Conservation (phyloP, 768 basidiomycete species). For the Xanthoconium purpureum region DNA sequence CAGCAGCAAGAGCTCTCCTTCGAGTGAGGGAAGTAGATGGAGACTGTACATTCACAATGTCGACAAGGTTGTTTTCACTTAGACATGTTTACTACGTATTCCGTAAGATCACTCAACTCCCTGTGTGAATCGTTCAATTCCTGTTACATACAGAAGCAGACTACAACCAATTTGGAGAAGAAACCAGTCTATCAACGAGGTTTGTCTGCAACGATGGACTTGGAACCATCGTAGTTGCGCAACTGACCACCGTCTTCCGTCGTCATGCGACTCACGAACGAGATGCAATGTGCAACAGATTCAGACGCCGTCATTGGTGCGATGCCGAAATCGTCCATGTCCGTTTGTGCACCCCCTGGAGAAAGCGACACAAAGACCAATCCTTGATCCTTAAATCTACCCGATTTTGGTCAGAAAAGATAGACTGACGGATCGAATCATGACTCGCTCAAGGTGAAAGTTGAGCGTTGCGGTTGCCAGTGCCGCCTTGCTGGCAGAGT, state of each 20-base stretch:
- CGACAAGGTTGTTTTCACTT: no score
- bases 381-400: constrained; percentile 1
- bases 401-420: neutral
- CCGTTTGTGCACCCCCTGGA: constrained; percentile 3
- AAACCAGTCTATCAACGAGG: no score
- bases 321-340: constrained; percentile 8
- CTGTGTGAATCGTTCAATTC: no score
- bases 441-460: constrained; percentile 5
- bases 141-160: no score
- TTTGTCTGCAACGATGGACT: constrained; percentile 3
- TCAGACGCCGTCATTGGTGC: constrained; percentile 3
- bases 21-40: neutral
- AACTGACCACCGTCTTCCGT: constrained; percentile 2
- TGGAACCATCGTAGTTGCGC: constrained; percentile 4
- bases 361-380: constrained; percentile 5
- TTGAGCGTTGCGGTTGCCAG: constrained; percentile 3
- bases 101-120: no score
- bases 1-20: neutral
- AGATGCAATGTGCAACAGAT: constrained; percentile 1
- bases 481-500: constrained; percentile 7
- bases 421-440: neutral
- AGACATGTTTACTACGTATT: no score
- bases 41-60: no score
- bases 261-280: constrained; percentile 3
- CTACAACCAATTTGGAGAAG: neutral